Conservation (phyloP, 1,284 basidiomycete species). For the Cutaneotrichosporon mucoides region DNA sequence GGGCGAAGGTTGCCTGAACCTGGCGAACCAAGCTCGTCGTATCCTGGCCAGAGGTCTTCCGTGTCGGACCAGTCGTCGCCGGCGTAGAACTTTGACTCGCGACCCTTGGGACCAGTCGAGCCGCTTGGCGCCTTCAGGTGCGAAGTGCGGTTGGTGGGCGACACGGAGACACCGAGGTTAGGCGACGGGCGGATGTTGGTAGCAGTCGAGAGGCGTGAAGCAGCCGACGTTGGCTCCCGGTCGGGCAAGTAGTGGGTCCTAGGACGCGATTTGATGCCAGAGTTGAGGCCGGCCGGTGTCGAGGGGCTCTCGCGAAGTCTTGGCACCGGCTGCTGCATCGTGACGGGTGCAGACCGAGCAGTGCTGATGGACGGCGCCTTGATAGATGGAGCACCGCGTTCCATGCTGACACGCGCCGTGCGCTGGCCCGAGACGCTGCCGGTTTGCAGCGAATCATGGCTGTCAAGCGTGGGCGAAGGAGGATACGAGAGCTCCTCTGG, state of each 20-base stretch:
- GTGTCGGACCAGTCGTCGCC: constrained; percentile 24
- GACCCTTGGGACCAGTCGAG: constrained; percentile 12
- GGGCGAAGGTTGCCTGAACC: constrained; percentile 35
- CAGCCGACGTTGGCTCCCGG: constrained; percentile 21
- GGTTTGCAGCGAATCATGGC: constrained; percentile 17
- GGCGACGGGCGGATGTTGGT: constrained; percentile 1
- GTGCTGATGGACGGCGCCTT: constrained; percentile 21
- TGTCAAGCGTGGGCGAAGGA: constrained; percentile 20
- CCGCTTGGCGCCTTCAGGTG: constrained; percentile 18
- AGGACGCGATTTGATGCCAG: constrained; percentile 24
- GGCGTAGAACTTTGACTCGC: constrained; percentile 13
- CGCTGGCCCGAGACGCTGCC: background rate
- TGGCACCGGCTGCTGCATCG: constrained; percentile 9
- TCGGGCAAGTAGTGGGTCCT: constrained; percentile 40
- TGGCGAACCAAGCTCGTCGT: constrained; percentile 15
- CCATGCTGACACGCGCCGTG: constrained; percentile 9
- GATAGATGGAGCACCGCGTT: constrained; percentile 18
- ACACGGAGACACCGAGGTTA: constrained; percentile 5
- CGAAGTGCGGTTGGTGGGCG: constrained; percentile 4
- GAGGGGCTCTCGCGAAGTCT: constrained; percentile 38
- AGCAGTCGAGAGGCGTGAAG: constrained; percentile 5
- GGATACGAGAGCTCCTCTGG: constrained; percentile 30
- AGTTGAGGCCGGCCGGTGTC: constrained; percentile 35
- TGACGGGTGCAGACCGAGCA: constrained; percentile 14
- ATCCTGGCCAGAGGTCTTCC: constrained; percentile 38